Evolutionary conservation across 208 protist genomes (phyloP), one percentile per base, ranked within the genome.

Genomic region (Crithidia fasciculata): DNA sequence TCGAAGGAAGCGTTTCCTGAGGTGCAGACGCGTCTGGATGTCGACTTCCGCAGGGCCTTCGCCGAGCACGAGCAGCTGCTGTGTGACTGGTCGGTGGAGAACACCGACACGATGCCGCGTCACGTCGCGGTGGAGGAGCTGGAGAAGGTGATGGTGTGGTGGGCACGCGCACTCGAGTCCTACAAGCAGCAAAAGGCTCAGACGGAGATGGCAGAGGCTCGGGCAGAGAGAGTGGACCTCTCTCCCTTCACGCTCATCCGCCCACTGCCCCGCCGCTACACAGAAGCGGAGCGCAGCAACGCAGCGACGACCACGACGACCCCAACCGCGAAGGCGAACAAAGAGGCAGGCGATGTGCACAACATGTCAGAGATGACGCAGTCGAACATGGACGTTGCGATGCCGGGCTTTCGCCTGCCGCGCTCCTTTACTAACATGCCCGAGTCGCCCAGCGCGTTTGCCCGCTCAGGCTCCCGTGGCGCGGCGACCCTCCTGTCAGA

Each of bases 161-260:
- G 82, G 82, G 41, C 57, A 0, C 64, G 74, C 4, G 61, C 64
- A 8, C 47, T 81, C 50, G 64, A 76, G 45, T 82, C 86, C 50
- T 80, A 83, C 45, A 55, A 69, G 47, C 82, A 90, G 40, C 76
- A 87, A 62, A 72, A 81, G 53, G 40, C 81, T 18, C 49, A 85
- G 10, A 80, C 74, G 36, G 72, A 78, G 28, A 71, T 76, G 6
- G 69, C 84, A 43, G 59, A 76, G 59, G 71, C 69, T 0, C 78
- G 80, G 39, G 61, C 70, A 3, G 61, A 44, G 3, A 70, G 79
- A 0, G 39, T 67, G 5, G 56, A 57, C 28, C 57, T 37, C 2
- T 56, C 85, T 2, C 60, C 77, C 2, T 59, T 57, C 39, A 61
- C 70, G 47, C 65, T 72, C 5, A 72, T 72, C 16, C 58, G 57